Conservation (phyloP, 2,329 filamentous ascomycete species). For the Pseudocercospora pini-densiflorae region DNA sequence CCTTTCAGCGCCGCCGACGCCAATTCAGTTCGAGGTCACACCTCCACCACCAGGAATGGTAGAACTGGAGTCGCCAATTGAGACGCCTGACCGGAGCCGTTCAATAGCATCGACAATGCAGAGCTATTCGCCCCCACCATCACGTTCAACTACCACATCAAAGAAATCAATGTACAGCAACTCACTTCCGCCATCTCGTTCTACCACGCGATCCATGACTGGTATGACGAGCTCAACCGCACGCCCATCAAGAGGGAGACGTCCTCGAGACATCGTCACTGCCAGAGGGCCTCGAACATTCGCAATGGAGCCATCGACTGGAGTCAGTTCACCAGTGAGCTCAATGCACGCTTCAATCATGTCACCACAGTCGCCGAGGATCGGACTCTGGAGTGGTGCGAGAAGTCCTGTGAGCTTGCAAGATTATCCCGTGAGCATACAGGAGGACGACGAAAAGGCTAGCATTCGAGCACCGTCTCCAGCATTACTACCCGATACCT, state of each 20-base stretch:
- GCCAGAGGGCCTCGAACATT: background rate
- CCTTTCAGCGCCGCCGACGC: slow-evolving; percentile 1
- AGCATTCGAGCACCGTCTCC: slow-evolving; percentile 8
- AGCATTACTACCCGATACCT: background rate
- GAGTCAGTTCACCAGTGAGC: slow-evolving; percentile 1
- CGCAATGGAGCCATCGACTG: background rate
- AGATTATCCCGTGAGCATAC: background rate
- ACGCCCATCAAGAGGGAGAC: background rate
- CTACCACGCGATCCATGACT: background rate
- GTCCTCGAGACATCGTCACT: background rate
- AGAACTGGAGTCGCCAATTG: slow-evolving; percentile 6
- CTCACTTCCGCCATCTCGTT: background rate
- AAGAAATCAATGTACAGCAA: background rate
- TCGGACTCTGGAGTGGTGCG: background rate
- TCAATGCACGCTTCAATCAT: slow-evolving; percentile 6
- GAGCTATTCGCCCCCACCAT: slow-evolving; percentile 8
- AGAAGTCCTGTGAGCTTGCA: slow-evolving; percentile 1
- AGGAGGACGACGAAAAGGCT: background rate
- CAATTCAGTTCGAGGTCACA: slow-evolving; percentile 9
- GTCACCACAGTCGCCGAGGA: slow-evolving; percentile 3
- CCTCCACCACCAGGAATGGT: slow-evolving; percentile 8
- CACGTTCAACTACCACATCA: slow-evolving; percentile 3
- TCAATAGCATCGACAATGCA: slow-evolving; percentile 10
- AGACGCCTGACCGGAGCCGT: slow-evolving; percentile 4
- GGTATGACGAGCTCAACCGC: background rate